Evolutionary conservation across 1,139 yeast species (phyloP), one percentile per base, ranked within the genome.

Genomic region (Spencermartinsiella ligniputridi): DNA sequence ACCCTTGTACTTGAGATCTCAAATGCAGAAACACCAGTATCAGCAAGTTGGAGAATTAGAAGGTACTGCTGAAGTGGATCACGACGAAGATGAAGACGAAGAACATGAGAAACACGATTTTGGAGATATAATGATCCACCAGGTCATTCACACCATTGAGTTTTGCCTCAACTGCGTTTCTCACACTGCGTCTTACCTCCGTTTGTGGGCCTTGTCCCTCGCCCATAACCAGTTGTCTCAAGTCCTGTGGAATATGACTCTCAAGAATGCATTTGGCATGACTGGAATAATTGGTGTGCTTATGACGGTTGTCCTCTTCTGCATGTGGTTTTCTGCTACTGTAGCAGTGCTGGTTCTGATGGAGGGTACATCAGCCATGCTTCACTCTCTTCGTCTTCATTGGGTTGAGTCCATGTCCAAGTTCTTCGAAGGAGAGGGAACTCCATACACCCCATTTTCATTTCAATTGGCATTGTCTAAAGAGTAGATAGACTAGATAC

Each of bases 361-460:
- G 98, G 98, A 94, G 68, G 99, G 99, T 43, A 94, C 98, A 0
- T 86, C 96, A 35, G 98, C 98, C 22, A 94, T 94, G 98, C 76
- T 94, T 59, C 99, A 94, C 68, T 86, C 97, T 20, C 76, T 94
- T 58, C 85, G 98, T 67, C 72, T 92, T 61, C 98, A 92, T 65
- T 92, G 99, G 99, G 98, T 94, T 46, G 99, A 94, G 68, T 90
- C 97, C 25, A 94, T 94, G 97, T 89, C 97, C 41, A 94, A 94
- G 69, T 94, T 87, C 65, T 94, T 92, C 60, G 88, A 85, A 58
- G 98, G 98, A 56, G 97, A 92, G 62, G 98, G 98, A 42, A 76
- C 81, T 50, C 80, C 88, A 1, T 92, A 87, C 63, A 81, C 79
- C 51, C 98, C 98, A 25, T 90, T 88, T 62, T 69, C 78, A 8